Base-by-base conservation (phyloP, 2,329 filamentous ascomycete genomes). In the Ophiocordyceps unilateralis region DNA sequence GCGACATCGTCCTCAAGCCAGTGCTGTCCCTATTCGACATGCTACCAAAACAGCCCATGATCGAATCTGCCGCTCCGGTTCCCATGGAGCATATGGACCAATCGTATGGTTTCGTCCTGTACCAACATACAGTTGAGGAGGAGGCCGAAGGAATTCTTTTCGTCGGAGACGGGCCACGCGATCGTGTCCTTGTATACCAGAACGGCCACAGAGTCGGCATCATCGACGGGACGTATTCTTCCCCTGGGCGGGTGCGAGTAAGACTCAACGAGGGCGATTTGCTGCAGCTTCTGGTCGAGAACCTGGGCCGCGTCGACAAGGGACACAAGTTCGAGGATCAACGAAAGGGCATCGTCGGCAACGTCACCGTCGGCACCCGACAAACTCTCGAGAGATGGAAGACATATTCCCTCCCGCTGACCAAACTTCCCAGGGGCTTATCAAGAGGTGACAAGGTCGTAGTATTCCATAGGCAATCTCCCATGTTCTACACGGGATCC, bases 301-400 rank as follows among this genome's bases (percentile, higher is more conserved):
- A 71, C 41, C 57, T 72, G n/a, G 68, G 68, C 1, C 60, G 68
- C 3, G 64, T 70, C 1, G 63, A 70, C 46, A 69, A 66, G 46
- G 59, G 59, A 40, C 59, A 61, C 3, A 50, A 54, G 5, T 55
- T 68, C 10, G 54, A 55, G 6, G 66, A 72, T 28, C 68, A 62
- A 21, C 55, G 54, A 20, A 71, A 71, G 47, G 68, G 68, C 1
- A 62, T 72, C 15, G 47, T 58, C 6, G 62, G 61, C 2, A 54
- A 68, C 41, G 64, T 71, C 1, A 64, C 56, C 0, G 45, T 71
- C 2, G 63, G 60, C 2, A 48, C 34, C 21, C 34, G 10, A 1
- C 9, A 43, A 0, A 47, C 55, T 0, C 41, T 69, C 1, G 43
- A 43, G 1, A 57, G 55, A 9, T 69, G 66, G 66, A 48, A 58